A percentile compares a stretch with the other conserved stretches of the same genome.
phyloP scores from a whole-genome alignment of 2,329 filamentous ascomycete species.

The Fusarium tjaetaba region DNA sequence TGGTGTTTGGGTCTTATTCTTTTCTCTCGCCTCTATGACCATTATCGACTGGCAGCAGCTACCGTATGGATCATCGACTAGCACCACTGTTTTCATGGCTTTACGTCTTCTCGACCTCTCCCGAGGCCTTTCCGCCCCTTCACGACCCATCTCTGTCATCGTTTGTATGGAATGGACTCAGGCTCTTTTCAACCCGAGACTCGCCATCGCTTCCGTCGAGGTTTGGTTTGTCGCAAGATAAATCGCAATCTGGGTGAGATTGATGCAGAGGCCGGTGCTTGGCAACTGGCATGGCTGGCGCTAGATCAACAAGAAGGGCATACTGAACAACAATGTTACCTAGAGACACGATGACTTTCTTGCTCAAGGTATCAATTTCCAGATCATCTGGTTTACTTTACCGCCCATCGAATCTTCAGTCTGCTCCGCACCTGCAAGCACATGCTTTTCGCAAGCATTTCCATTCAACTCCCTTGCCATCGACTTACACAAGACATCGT shows the following conservation, averaged over 20 bases:
- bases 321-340: constrained; percentile 24
- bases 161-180: not conserved
- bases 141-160: not conserved
- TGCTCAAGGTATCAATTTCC: constrained; percentile 20
- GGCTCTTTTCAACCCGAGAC: not conserved
- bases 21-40: not conserved
- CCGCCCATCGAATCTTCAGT: constrained; percentile 23
- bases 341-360: constrained; percentile 34
- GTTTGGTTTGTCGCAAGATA: not conserved
- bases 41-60: not conserved
- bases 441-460: too few relatives aligned
- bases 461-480: too few relatives aligned
- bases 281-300: too few relatives aligned
- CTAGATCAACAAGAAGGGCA: too few relatives aligned
- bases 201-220: not conserved
- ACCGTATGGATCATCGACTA: not conserved
- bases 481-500: constrained; percentile 7
- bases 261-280: not conserved
- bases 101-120: not conserved
- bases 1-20: not conserved
- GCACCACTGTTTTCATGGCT: not conserved
- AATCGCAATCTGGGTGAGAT: not conserved
- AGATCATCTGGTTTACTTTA: constrained; percentile 33
- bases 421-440: too few relatives aligned
- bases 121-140: not conserved